Evolutionary conservation across 2,329 filamentous ascomycete species (phyloP), one percentile per base, ranked within the genome.

Genomic region (Cytospora piceicola): DNA sequence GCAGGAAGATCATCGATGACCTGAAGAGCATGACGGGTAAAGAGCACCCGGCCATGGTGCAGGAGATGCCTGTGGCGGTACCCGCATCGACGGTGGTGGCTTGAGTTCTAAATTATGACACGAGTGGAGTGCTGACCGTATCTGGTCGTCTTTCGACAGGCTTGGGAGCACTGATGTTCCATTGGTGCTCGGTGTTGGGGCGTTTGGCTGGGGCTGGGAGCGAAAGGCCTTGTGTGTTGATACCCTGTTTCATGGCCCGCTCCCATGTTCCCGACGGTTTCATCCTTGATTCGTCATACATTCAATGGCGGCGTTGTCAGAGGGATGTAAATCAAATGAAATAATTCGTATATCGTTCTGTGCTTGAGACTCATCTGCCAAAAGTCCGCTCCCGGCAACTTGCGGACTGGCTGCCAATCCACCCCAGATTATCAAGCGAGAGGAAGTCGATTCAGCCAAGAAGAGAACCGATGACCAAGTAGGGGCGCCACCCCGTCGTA

Each of bases 1-100:
- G 78, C 27, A 70, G 75, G 65, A 65, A 69, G 34, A 69, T 77
- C 1, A 67, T 77, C 1, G 69, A 72, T 27, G 70, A 71, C 7
- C 71, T 74, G 53, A 27, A 71, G 39, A 63, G 53, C 34, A 30
- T 32, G 56, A 56, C 34, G 57, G 46, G 58, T 17, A 65, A 61
- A 36, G 56, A 58, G 12, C 61, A 73, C 54, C 55, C 63, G 17
- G 29, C 63, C 7, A 24, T 62, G 49, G 36, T 49, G 15, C 29
- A 34, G 32, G 29, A 29, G 32, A 20, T 15, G 58, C 53, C 61
- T 52, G 30, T 57, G 14, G 3, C 30, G 39, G 32, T 34, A 20
- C 39, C 61, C 22, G 17, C 53, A 27, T 39, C 54, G 8, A n/a
- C 4, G 11, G 30, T 57, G 24, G 30, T 63, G 39, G 42, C 53